phyloP scores from a whole-genome alignment of 306 rosid species.

The Begonia fuchsioides region DNA sequence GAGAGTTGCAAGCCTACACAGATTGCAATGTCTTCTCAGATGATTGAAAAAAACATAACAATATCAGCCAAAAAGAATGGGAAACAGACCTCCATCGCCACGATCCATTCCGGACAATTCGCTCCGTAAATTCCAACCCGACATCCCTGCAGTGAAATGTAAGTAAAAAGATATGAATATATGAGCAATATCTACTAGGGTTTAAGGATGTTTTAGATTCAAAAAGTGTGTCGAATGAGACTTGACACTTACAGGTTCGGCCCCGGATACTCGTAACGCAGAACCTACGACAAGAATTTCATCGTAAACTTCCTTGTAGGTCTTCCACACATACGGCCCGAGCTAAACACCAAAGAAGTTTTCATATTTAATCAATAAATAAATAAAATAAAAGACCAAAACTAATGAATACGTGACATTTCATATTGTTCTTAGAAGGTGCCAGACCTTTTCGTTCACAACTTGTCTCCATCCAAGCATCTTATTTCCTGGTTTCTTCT shows the following conservation, averaged over 20 bases:
- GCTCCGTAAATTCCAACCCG: conserved; percentile 67
- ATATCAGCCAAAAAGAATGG: not conserved
- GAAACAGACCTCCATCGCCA: conserved; percentile 67
- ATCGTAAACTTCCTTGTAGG: conserved; percentile 55
- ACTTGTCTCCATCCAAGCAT: conserved; percentile 74
- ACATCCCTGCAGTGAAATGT: conserved; percentile 31
- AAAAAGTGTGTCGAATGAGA: too few species aligned
- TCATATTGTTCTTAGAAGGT: too few species aligned
- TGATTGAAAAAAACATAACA: conserved; percentile 3
- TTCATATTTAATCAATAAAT: too few species aligned
- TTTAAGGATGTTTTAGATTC: too few species aligned
- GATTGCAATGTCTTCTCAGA: conserved; percentile 1
- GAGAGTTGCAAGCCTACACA: conserved; percentile 66
- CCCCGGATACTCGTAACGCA: conserved; percentile 65
- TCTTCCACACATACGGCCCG: conserved; percentile 71
- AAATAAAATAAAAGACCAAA: too few species aligned
- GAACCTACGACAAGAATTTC: conserved; percentile 55
- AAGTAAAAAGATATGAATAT: too few species aligned
- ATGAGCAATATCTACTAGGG: too few species aligned
- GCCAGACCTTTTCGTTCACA: conserved; percentile 45
- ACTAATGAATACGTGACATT: too few species aligned
- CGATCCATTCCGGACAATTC: conserved; percentile 76
- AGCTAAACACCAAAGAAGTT: conserved; percentile 22
- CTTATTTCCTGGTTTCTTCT: conserved; percentile 34
- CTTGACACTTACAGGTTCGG: conserved; percentile 43